Evolutionary conservation across 768 basidiomycete genomes (phyloP), one percentile per base, ranked within the genome.

Genomic region (Leccinum longicurvipes): DNA sequence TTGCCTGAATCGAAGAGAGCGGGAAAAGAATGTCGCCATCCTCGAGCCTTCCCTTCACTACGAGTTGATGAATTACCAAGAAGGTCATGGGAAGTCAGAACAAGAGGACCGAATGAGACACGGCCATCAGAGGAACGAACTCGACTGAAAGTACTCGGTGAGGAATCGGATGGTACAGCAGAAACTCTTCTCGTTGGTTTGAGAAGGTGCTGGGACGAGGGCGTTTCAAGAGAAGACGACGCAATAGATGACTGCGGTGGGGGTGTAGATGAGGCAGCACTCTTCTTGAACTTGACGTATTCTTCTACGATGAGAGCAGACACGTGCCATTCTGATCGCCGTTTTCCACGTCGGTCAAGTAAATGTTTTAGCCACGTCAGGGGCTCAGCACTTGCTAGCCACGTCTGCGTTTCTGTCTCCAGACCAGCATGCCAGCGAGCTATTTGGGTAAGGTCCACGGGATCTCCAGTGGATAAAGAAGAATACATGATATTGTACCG

Each of bases 351-450:
- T 57, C 75, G 82, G 47, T 85, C 80, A 47, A 82, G 73, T 59
- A 79, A 65, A 55, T 89, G 86, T 62, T 82, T 86, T 27, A 90
- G 71, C 89, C 89, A 91, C 7, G 83, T 82, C 46, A 87, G 75
- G 7, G 89, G 86, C 63, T 91, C 89, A 0, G 80, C 78, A 51
- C 78, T 77, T 53, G 86, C 86, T 24, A 91, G 65, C 25, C 79
- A 74, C n/a, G 74, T 68, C 55, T 74, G 80, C 9, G 79, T 69
- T n/a, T 74, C 62, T 9, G 70, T 61, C 28, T 80, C 78, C 54
- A 82, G 82, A 28, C 71, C 68, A n/a, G 73, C 67, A 60, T 83
- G 82, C 89, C 89, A 91, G 19, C 78, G 81, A 28, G 76, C 77
- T 27, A 83, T 76, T 42, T 76, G 74, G 19, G 75, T 72, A 8